Base-by-base conservation (phyloP, 331 rosid species). In the Pyrus hybrid region DNA sequence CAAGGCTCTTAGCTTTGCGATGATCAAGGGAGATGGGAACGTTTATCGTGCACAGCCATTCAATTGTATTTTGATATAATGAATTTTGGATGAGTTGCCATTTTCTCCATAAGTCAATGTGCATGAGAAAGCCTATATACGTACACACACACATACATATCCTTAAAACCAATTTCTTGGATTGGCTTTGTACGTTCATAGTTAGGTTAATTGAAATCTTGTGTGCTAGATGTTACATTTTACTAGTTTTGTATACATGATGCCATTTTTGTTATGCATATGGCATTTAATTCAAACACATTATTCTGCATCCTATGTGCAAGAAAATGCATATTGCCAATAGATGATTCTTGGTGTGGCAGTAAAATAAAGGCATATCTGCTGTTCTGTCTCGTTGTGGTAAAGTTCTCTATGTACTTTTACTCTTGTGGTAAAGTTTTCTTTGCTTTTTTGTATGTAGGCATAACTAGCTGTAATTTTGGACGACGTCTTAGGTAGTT, bases 1-100 rank as follows among this genome's bases (percentile, higher is more conserved):
- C 45, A 9, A 37, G 1, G 4, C 1, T 37, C 4, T 0, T 0
- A 1, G 0, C 1, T 37, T 37, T 9, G 4, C 4, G 4, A 37
- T 9, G 4, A 37, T 37, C 45, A 4, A 37, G 4, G 1, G 45
- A 37, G 45, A 9, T 37, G 13, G 13, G 45, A 37, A 37, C 4
- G 13, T 37, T 2, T 37, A 37, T 9, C 13, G 13, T 9, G 45
- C 45, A 9, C 45, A 37, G 4, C 0, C 45, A 37, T 37, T 37
- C 45, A 37, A 37, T 37, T 37, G 45, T 37, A 37, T 8, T 37
- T 37, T 37, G 13, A 37, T 37, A 37, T 37, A 37, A 37, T 37
- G 45, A 37, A 37, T 9, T 21, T 54, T 21, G 53, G 16, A 56
- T 32, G 22, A 56, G 47, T 13, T 8, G 33, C 12, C 25, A 13